Conservation (phyloP, 805 yeast species). For the Candida vaughaniae region DNA sequence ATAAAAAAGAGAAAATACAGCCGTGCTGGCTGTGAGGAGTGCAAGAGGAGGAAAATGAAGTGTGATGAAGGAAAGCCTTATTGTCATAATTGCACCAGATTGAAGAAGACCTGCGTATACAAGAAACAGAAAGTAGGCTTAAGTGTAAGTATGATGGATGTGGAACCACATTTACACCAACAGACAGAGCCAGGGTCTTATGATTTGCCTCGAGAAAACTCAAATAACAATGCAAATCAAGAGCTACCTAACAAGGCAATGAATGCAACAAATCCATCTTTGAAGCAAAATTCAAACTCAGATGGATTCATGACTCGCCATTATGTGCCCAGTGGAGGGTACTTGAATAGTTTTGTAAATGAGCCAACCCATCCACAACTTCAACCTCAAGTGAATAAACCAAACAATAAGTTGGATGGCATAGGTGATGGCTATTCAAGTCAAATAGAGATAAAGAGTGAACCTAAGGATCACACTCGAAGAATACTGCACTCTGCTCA, state of each 20-base stretch:
- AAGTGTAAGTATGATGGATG: too few relatives aligned
- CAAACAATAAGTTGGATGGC: too few relatives aligned
- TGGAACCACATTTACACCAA: too few relatives aligned
- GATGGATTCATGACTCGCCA: slow-evolving; percentile 7
- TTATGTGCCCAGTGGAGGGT: slow-evolving; percentile 12
- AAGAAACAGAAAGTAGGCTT: too few relatives aligned
- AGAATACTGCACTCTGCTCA: too few relatives aligned
- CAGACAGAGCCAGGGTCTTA: too few relatives aligned
- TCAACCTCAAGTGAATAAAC: not conserved
- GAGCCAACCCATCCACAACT: not conserved
- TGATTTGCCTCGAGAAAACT: too few relatives aligned
- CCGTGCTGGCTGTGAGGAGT: slow-evolving; percentile 42
- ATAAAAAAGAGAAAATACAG: slow-evolving; percentile 39
- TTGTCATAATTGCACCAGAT: slow-evolving; percentile 36
- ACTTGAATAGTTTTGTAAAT: slow-evolving; percentile 11
- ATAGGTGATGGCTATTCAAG: too few relatives aligned
- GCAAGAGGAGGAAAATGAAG: slow-evolving; percentile 44
- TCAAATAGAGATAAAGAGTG: not conserved
- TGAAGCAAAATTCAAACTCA: not conserved
- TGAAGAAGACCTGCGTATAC: slow-evolving; percentile 32
- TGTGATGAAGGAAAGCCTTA: slow-evolving; percentile 41
- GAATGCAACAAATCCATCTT: too few relatives aligned
- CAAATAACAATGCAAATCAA: too few relatives aligned
- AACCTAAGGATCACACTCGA: too few relatives aligned
- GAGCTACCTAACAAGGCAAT: too few relatives aligned